Percentiles rank a stretch among this genome's conserved stretches.
These are phyloP conservation scores for Amanita pallidorosea DNA, from an alignment of 768 basidiomycete genomes.

Conservation along the genomic window DNA sequence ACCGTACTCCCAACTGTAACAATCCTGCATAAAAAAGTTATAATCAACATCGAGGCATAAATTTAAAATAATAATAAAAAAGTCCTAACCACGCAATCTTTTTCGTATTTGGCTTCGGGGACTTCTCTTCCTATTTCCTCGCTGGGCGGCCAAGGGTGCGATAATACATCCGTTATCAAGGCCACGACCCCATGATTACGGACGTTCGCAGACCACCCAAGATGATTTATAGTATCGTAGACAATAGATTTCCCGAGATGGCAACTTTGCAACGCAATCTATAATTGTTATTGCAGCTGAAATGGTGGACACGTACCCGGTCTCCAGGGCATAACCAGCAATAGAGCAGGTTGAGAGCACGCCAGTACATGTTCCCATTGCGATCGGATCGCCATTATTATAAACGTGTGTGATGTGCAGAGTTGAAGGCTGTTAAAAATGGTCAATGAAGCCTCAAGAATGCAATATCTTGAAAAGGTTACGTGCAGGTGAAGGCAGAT, in stretches of 20 bases:
- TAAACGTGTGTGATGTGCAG: slow-evolving; percentile 85
- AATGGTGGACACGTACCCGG: slow-evolving; percentile 32
- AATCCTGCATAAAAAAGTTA: slow-evolving; percentile 34
- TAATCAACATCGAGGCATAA: not conserved
- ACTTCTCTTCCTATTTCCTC: slow-evolving; percentile 54
- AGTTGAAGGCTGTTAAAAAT: slow-evolving; percentile 44
- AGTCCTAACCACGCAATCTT: slow-evolving; percentile 62
- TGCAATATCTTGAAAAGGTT: not conserved
- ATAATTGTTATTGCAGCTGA: not conserved
- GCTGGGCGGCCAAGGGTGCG: slow-evolving; percentile 59
- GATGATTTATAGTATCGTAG: slow-evolving; percentile 85
- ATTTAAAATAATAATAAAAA: no score
- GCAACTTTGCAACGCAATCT: slow-evolving; percentile 38
- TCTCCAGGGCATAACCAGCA: slow-evolving; percentile 86
- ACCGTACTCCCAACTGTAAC: slow-evolving; percentile 63
- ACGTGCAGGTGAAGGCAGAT: slow-evolving; percentile 67
- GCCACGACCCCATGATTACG: slow-evolving; percentile 71
- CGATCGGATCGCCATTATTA: slow-evolving; percentile 91
- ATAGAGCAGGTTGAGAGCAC: slow-evolving; percentile 72
- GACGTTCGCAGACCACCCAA: slow-evolving; percentile 78
- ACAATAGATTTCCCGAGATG: slow-evolving; percentile 80
- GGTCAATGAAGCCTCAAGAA: not conserved
- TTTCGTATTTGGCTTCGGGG: slow-evolving; percentile 39
- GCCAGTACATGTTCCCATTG: slow-evolving; percentile 83
- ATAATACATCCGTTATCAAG: slow-evolving; percentile 67